phyloP scores from a whole-genome alignment of 352 stramenopile species.

The Phytophthora melonis region DNA sequence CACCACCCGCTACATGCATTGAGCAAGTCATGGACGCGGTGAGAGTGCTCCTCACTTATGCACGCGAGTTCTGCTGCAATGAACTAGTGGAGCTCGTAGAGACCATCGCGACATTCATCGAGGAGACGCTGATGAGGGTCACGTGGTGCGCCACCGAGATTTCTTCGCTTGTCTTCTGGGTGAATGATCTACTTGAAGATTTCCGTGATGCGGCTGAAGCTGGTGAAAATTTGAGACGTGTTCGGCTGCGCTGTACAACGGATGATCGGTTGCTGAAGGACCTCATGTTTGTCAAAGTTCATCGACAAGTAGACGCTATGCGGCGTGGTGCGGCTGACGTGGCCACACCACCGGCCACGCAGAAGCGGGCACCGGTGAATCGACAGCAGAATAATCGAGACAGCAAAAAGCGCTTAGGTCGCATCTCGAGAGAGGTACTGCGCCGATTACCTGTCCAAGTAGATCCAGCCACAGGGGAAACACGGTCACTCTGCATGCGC shows the following conservation, averaged over 20 bases:
- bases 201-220: neutral
- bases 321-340: neutral
- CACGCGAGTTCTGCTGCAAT: neutral
- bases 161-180: neutral
- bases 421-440: no score
- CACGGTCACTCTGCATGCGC: no score
- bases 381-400: neutral
- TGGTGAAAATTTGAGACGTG: neutral
- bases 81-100: neutral
- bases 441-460: no score
- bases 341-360: neutral
- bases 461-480: no score
- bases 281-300: neutral
- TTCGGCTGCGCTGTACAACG: neutral
- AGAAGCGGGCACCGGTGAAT: neutral
- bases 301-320: neutral
- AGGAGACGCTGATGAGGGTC: neutral
- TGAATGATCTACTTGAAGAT: neutral
- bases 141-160: neutral
- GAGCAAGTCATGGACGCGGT: neutral
- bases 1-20: neutral
- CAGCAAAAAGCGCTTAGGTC: no score
- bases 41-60: neutral
- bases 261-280: neutral
- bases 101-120: neutral